Evolutionary conservation across 2,329 filamentous ascomycete species (phyloP).

Genomic region (Didymella sp.): DNA sequence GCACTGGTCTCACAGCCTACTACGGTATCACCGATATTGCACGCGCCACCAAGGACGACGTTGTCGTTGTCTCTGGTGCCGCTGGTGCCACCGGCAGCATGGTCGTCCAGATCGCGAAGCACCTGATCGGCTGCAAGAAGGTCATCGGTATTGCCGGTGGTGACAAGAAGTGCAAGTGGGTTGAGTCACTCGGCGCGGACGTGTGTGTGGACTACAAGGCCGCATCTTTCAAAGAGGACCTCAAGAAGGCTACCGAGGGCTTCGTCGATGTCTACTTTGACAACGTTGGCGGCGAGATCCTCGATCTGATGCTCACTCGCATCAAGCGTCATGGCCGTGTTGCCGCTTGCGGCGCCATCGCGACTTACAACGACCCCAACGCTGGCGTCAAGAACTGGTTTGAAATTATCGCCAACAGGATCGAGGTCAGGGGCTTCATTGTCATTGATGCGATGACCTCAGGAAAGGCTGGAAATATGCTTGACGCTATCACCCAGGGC

Average conservation of each 20-base stretch:
- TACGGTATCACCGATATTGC: slow-evolving; percentile 74
- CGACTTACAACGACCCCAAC: slow-evolving; percentile 51
- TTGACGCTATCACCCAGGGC: slow-evolving; percentile 34
- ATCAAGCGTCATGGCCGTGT: slow-evolving; percentile 53
- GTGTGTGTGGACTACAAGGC: slow-evolving; percentile 63
- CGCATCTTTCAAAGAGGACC: slow-evolving; percentile 55
- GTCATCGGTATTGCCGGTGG: slow-evolving; percentile 62
- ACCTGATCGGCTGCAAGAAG: slow-evolving; percentile 55
- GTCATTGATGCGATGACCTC: slow-evolving; percentile 49
- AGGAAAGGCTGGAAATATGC: slow-evolving; percentile 37
- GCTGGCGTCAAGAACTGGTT: slow-evolving; percentile 54
- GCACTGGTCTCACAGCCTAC: slow-evolving; percentile 73
- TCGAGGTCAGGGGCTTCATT: slow-evolving; percentile 56
- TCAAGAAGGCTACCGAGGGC: slow-evolving; percentile 56
- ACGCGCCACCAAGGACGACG: slow-evolving; percentile 69
- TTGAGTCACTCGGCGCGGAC: slow-evolving; percentile 60
- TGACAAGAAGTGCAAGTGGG: slow-evolving; percentile 61
- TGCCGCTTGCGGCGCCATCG: slow-evolving; percentile 54
- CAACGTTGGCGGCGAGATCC: slow-evolving; percentile 58
- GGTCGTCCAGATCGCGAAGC: slow-evolving; percentile 64
- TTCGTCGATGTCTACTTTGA: slow-evolving; percentile 62
- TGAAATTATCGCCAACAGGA: slow-evolving; percentile 52
- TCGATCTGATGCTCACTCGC: slow-evolving; percentile 56
- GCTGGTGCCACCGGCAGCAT: slow-evolving; percentile 79
- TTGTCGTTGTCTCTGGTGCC: slow-evolving; percentile 78